Evolutionary conservation across 768 basidiomycete species (phyloP), one percentile per base, ranked within the genome.

Genomic region (Lactifluus subvellereus): DNA sequence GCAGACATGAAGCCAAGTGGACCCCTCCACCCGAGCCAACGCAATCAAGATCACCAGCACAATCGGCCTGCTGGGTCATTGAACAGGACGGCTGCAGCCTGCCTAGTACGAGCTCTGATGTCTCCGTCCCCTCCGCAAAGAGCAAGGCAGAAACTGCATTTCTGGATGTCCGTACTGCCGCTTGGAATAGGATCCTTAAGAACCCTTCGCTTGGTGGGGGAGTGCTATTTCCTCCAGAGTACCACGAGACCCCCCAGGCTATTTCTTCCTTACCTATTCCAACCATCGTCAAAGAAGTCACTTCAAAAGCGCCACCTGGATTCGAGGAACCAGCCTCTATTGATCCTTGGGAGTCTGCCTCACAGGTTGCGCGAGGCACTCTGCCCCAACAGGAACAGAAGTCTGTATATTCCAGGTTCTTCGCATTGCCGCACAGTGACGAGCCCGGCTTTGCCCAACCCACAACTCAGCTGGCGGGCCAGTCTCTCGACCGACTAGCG

Each of bases 61-160:
- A 37, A 58, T 85, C 85, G 10, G 74, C 77, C 20, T 67, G 80
- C 8, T 86, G 85, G 85, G 82, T 80, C 64, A 83, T 86, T 33
- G 85, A 86, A 67, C 52, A 71, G 14, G 75, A 78, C 11, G 65
- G 49, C 5, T 40, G 48, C 4, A 58, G 57, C 18, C 60, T 71
- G 13, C 62, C 67, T 5, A 64, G 58, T 40, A 67, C 68, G 22
- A 62, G 32, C 9, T 64, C 69, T 54, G 65, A 57, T 8, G 14
- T 57, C 27, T 53, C 67, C 6, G 27, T 58, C 7, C 52, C 49
- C 8, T 47, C 64, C 3, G 30, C 38, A 8, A 52, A 35, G 16
- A 60, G 57, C 20, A 62, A 59, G 38, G 63, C 72, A 22, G 66
- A 49, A 22, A 76, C 77, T 22, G 70, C 78, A 43, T 62, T 80